phyloP scores from a whole-genome alignment of 2,329 filamentous ascomycete species.

The Penicillium sp. region DNA sequence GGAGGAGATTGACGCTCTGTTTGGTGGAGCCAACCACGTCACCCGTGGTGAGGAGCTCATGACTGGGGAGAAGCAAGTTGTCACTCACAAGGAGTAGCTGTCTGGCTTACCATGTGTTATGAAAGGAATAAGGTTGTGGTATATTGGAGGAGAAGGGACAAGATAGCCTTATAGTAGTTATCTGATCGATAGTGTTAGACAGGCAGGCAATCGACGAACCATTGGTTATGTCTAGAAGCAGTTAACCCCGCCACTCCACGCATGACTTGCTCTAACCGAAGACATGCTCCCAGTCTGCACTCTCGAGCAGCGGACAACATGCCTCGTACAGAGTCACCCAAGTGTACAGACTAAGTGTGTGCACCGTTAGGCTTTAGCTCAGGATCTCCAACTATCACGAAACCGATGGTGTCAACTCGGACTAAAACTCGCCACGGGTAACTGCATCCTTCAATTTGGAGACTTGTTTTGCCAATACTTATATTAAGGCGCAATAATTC shows the following conservation, averaged over 20 bases:
- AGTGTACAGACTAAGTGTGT: no score
- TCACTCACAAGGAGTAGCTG: constrained; percentile 9
- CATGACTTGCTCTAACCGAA: background rate
- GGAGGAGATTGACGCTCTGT: constrained; percentile 45
- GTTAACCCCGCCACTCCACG: no score
- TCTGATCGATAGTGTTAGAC: background rate
- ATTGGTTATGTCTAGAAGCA: background rate
- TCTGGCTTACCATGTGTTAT: background rate
- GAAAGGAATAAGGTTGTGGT: background rate
- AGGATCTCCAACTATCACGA: background rate
- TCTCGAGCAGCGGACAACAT: no score
- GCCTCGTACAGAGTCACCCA: no score
- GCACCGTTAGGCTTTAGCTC: no score
- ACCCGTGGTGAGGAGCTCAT: constrained; percentile 39
- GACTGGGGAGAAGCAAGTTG: constrained; percentile 28
- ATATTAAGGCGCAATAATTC: no score
- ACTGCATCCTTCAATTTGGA: no score
- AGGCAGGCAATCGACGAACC: background rate
- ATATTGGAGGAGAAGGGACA: background rate
- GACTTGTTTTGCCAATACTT: no score
- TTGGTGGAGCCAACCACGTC: constrained; percentile 44
- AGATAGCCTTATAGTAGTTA: background rate
- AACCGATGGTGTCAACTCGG: background rate
- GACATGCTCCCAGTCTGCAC: no score
- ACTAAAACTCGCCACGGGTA: background rate